Base-by-base conservation (phyloP, 1,284 basidiomycete species). In the Exobasidium rhododendri region DNA sequence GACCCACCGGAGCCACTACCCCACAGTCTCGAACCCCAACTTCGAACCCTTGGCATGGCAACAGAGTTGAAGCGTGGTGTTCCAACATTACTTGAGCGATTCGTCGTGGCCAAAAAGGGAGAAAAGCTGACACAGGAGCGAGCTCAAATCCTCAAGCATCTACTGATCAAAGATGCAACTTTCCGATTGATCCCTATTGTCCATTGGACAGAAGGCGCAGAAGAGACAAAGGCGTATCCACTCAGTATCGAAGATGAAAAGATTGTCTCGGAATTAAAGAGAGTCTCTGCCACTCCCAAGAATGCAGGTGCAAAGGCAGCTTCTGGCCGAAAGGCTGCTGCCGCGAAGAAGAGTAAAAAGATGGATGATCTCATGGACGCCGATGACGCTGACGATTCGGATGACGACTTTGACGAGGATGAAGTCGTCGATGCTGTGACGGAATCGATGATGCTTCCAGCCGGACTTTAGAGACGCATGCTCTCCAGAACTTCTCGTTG, bases 21-120 rank as follows among this genome's bases (percentile, higher is more conserved):
- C 29, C 93, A 97, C 81, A 92, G 91, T 71, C 91, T 97, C 82
- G 94, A 99, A 74, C 92, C 94, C 22, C 94, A 97, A 78, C 84
- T 99, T 58, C 87, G 94, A 61, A 89, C 90, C 79, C 85, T 97
- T 30, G 96, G 96, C 11, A 83, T 99, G 58, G 85, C 87, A 50
- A 97, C 94, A 20, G 85, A 84, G 59, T 86, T 99, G 83, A 86
- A 89, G 67, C 86, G 86, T 68, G 96, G 94, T 61, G 89, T 97
- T 1, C 94, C 96, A 2, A 90, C 88, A 3, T 83, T 98, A 59
- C 85, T 87, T 53, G 68, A 68, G 29, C 84, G 83, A 59, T 93
- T 94, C 79, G 85, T 85, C 54, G 83, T 99, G 52, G 97, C 94
- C 82, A 86, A 87, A 75, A 83, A 89, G 80, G 94, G 92, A 49